Base-by-base conservation (phyloP, 2,329 filamentous ascomycete genomes). In the Neonectria sp. region DNA sequence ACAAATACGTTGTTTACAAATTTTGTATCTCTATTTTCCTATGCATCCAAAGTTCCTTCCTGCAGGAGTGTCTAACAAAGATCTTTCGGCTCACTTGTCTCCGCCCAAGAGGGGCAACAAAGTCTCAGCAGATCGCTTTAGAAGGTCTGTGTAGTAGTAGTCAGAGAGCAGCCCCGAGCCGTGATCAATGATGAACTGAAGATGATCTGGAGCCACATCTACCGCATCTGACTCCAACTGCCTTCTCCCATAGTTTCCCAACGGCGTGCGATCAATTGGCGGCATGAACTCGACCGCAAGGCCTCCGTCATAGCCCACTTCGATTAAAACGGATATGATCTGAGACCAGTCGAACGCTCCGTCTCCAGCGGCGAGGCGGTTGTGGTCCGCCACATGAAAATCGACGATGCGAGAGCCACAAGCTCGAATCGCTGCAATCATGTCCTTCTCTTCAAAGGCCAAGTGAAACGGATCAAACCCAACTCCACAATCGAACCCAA, bases 201-300 rank as follows among this genome's bases (percentile, higher is more conserved):
- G 17, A 4, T 69, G 71, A 6, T 73, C 68, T 3, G 68, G 63
- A 2, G 56, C 27, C 17, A 71, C 59, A 6, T 69, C 60, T 5
- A 71, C 11, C 1, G 21, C 6, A 2, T 12, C 62, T 0, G 56
- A 61, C 27, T 73, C 71, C 52, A 73, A 31, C 29, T 73, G 68
- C 6, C 13, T 48, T 3, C n/a, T 21, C 3, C 71, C 70, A 13
- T 55, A 73, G 11, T 63, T 53, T 0, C 68, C 68, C 0, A 69
- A 35, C 0, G 71, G 71, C 0, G 70, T 68, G 2, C 70, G 68
- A 45, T 73, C 71, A 64, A 72, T 71, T 1, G 70, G 40, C 4
- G 71, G 71, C 71, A 73, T 73, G 5, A 67, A 73, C 27, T 73
- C 71, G 11, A 73, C 70, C 0, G 68, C 61, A 12, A 73, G 3